Base-by-base conservation (phyloP, 192 early-diverging fungal genomes). In the Coemansia sp. region DNA sequence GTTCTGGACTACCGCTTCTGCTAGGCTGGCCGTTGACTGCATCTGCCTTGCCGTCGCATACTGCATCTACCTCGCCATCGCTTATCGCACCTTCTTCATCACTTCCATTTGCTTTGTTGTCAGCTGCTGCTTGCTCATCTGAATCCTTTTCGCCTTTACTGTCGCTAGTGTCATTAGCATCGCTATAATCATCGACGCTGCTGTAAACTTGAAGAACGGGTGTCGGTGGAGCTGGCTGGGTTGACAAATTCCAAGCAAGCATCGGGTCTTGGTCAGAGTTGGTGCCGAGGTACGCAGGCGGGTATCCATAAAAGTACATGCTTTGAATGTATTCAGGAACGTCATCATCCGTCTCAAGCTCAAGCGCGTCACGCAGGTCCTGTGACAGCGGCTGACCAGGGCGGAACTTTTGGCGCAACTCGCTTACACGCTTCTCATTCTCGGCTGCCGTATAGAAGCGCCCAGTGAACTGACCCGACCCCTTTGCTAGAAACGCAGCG, bases 351-450 rank as follows among this genome's bases (percentile, higher is more conserved):
- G 19, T 3, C 52, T 65, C 50, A 50, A 80, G 47, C 3, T 60
- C 77, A 25, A 80, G 45, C 5, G 77, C 77, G 45, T 66, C 59
- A 9, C 66, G 38, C 3, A 80, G 69, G 23, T 23, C 58, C 23
- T 56, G 60, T 8, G 77, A 80, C 41, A 80, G 72, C 32, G 61
- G 67, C 65, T 62, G 65, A 7, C 77, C 77, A 14, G 77, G 77
- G 12, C 35, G 51, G 51, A 62, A 66, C 27, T 37, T 67, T 24
- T 62, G 10, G 49, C 77, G 77, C 72, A 75, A 45, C 41, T 62
- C 59, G 9, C 67, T 57, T 5, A 50, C 22, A 50, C 60, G 77
- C 58, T 65, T 70, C 19, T 72, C 66, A 12, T 80, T 63, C 39
- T 80, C 77, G 19, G 55, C 65, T 2, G 41, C 65, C 21, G 72